phyloP scores from a whole-genome alignment of 148 eudicot species.

The Hydrangea macrophylla region DNA sequence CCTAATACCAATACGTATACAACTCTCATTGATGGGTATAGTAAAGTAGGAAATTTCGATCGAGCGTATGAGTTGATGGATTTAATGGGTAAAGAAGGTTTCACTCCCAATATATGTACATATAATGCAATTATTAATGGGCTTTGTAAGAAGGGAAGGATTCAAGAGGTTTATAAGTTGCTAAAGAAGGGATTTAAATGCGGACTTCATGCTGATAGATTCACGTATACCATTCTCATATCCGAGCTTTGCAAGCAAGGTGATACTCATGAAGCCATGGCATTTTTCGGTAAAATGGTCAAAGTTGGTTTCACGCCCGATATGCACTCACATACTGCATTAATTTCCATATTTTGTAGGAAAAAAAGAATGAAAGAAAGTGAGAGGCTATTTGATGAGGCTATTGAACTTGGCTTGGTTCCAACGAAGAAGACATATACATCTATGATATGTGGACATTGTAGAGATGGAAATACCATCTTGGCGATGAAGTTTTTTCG shows the following conservation, averaged over 20 bases:
- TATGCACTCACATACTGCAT: conserved; percentile 61
- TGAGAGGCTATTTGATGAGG: conserved; percentile 57
- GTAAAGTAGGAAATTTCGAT: conserved; percentile 67
- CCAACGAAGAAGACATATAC: conserved; percentile 81
- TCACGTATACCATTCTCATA: conserved; percentile 79
- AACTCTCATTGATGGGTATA: conserved; percentile 65
- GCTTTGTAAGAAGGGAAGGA: conserved; percentile 66
- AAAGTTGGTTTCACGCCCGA: conserved; percentile 64
- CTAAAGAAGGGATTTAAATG: conserved; percentile 28
- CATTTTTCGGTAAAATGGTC: conserved; percentile 49
- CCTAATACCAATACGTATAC: conserved; percentile 81
- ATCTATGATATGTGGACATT: conserved; percentile 80
- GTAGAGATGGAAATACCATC: conserved; percentile 41
- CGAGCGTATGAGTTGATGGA: conserved; percentile 70
- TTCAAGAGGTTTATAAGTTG: conserved; percentile 55
- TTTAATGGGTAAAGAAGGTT: conserved; percentile 41
- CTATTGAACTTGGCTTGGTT: conserved; percentile 46
- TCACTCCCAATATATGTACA: conserved; percentile 53
- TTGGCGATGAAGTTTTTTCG: conserved; percentile 47
- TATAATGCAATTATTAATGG: conserved; percentile 71
- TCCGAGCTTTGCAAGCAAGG: conserved; percentile 53
- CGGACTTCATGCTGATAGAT: conserved; percentile 65
- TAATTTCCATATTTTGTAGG: conserved; percentile 61
- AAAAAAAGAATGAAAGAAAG: conserved; percentile 61
- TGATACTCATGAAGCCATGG: conserved; percentile 39